phyloP scores from a whole-genome alignment of 192 early-diverging fungal species.

The Backusella tuberculispora region DNA sequence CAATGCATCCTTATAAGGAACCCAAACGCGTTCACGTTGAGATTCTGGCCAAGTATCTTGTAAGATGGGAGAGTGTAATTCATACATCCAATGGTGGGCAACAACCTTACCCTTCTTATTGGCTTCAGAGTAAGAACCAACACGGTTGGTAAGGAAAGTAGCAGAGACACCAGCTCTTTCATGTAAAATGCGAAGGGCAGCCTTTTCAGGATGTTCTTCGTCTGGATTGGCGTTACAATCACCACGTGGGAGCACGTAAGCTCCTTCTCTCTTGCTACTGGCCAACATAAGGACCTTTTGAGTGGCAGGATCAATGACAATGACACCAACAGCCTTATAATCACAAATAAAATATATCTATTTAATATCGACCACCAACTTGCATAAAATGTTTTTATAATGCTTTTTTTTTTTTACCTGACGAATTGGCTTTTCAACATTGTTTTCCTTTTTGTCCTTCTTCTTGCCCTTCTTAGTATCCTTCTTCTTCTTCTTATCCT shows the following conservation, averaged over 20 bases:
- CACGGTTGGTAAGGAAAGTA: not conserved
- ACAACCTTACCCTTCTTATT: slow-evolving; percentile 38
- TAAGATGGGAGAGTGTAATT: slow-evolving; percentile 22
- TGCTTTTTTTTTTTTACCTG: slow-evolving; percentile 11
- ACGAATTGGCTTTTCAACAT: slow-evolving; percentile 24
- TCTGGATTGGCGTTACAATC: slow-evolving; percentile 23
- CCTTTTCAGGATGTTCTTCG: slow-evolving; percentile 33
- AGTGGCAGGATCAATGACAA: slow-evolving; percentile 32
- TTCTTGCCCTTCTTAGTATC: slow-evolving; percentile 19
- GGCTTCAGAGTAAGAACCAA: slow-evolving; percentile 38
- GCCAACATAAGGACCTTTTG: slow-evolving; percentile 28
- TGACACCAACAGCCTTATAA: slow-evolving; percentile 29
- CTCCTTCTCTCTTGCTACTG: slow-evolving; percentile 36
- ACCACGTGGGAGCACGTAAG: slow-evolving; percentile 32
- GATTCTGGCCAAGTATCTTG: slow-evolving; percentile 22
- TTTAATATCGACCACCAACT: not conserved
- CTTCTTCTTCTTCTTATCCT: not conserved
- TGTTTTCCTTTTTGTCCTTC: not conserved
- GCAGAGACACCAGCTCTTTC: slow-evolving; percentile 29
- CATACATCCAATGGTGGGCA: slow-evolving; percentile 42
- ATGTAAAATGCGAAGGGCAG: slow-evolving; percentile 30
- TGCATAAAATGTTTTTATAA: not conserved
- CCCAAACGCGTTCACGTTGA: slow-evolving; percentile 34
- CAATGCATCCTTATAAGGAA: slow-evolving; percentile 14
- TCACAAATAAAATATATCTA: not conserved